Conservation (phyloP, 768 basidiomycete species). For the Crepidotus variabilis region DNA sequence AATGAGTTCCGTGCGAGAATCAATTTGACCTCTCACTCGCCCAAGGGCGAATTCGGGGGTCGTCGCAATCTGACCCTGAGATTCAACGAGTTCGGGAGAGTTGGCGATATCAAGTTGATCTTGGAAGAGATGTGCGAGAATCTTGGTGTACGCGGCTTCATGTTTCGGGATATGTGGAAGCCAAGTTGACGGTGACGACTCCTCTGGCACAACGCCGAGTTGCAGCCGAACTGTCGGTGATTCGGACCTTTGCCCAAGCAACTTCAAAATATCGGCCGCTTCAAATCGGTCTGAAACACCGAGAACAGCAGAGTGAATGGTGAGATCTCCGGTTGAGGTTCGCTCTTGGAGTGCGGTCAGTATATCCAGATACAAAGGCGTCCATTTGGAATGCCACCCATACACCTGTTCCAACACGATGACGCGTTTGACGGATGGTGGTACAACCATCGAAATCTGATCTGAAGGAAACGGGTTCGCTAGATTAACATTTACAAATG, state of each 20-base stretch:
- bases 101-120: conserved; percentile 83
- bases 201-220: conserved; percentile 37
- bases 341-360: conserved; percentile 66
- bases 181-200: conserved; percentile 21
- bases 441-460: conserved; percentile 54
- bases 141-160: conserved; percentile 88
- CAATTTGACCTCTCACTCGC: conserved; percentile 78
- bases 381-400: conserved; percentile 80
- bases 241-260: conserved; percentile 42
- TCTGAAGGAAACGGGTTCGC: conserved; percentile 68
- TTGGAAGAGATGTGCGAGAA: conserved; percentile 77
- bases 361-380: conserved; percentile 82
- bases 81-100: conserved; percentile 65
- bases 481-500: conserved; percentile 63
- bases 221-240: conserved; percentile 40
- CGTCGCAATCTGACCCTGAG: conserved; percentile 74
- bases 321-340: conserved; percentile 42
- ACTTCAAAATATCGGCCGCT: conserved; percentile 42
- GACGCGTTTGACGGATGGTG: conserved; percentile 59
- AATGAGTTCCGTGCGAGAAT: conserved; percentile 68
- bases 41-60: conserved; percentile 96
- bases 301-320: conserved; percentile 61
- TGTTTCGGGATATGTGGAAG: conserved; percentile 79
- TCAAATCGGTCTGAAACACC: conserved; percentile 42
- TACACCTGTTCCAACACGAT: conserved; percentile 81